Conservation (phyloP, 768 basidiomycete species). For the Termitomyces sp. region DNA sequence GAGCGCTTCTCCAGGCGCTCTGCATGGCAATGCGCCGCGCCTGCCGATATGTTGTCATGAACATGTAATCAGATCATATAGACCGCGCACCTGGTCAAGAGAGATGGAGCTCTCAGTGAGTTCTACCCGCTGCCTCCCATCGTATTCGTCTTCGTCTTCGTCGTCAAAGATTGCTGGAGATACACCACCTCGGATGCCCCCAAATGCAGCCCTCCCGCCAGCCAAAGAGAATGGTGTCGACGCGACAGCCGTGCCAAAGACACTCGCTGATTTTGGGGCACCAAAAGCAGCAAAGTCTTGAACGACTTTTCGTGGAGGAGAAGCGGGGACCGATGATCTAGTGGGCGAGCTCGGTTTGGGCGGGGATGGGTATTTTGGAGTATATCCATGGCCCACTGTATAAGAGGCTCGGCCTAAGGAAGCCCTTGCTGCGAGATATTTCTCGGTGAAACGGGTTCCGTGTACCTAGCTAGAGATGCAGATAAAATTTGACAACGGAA, state of each 20-base stretch:
- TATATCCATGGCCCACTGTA: slow-evolving; percentile 43
- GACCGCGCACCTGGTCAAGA: slow-evolving; percentile 73
- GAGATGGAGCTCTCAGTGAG: slow-evolving; percentile 82
- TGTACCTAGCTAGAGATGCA: slow-evolving; percentile 52
- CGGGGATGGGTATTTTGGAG: slow-evolving; percentile 36
- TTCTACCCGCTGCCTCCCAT: slow-evolving; percentile 67
- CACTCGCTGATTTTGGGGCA: slow-evolving; percentile 65
- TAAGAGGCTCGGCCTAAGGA: slow-evolving; percentile 49
- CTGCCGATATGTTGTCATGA: slow-evolving; percentile 26
- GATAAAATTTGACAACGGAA: slow-evolving; percentile 2
- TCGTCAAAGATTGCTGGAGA: slow-evolving; percentile 34
- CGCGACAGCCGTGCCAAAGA: slow-evolving; percentile 80
- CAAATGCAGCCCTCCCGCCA: slow-evolving; percentile 80
- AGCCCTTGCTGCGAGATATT: slow-evolving; percentile 78
- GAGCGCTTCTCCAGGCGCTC: slow-evolving; percentile 78
- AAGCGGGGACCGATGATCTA: slow-evolving; percentile 31
- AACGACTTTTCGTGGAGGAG: slow-evolving; percentile 83
- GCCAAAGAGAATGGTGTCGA: slow-evolving; percentile 76
- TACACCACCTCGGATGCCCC: slow-evolving; percentile 53
- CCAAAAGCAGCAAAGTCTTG: slow-evolving; percentile 86
- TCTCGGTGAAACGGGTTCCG: slow-evolving; percentile 96
- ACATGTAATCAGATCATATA: background rate
- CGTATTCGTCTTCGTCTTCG: slow-evolving; percentile 73
- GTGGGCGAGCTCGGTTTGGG: slow-evolving; percentile 39
- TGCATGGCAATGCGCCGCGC: slow-evolving; percentile 84